These are phyloP conservation scores for Gossypium herbaceum DNA, from an alignment of 345 rosid species.

Conservation along the genomic window DNA sequence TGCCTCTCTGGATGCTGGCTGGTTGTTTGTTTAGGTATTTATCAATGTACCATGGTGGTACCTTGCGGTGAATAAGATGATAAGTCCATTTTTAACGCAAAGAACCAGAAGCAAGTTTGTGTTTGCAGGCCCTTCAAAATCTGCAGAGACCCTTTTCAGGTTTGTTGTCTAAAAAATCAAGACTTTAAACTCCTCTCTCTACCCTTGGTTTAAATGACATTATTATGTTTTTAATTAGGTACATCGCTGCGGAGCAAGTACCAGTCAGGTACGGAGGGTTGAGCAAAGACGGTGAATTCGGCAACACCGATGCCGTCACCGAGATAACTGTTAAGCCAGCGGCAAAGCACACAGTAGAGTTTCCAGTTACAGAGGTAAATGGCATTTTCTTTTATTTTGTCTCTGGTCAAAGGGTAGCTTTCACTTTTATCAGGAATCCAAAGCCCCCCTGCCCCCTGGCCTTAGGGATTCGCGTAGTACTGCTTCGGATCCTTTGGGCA, in stretches of 20 bases:
- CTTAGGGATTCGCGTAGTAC: neutral
- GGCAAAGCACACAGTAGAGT: constrained; percentile 57
- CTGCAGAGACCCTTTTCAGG: constrained; percentile 84
- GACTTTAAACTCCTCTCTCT: neutral
- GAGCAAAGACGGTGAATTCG: constrained; percentile 52
- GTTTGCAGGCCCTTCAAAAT: constrained; percentile 75
- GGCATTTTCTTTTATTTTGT: neutral
- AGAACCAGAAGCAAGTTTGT: constrained; percentile 94
- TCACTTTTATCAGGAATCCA: constrained; percentile 8
- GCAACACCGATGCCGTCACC: constrained; percentile 42
- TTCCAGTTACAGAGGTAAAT: constrained; percentile 63
- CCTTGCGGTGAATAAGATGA: constrained; percentile 55
- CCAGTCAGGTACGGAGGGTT: constrained; percentile 64
- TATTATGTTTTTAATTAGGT: constrained; percentile 29
- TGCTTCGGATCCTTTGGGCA: constrained; percentile 8
- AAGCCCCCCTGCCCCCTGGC: neutral
- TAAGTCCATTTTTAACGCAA: constrained; percentile 44
- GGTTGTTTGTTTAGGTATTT: constrained; percentile 47
- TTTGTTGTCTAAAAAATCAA: constrained; percentile 19
- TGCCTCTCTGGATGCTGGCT: too few relatives aligned
- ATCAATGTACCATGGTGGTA: constrained; percentile 99
- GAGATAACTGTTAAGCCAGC: constrained; percentile 61
- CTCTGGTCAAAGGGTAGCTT: neutral
- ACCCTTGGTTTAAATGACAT: neutral
- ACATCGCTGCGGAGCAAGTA: constrained; percentile 60